These are phyloP conservation scores for Nakazawaea laoshanensis DNA, from an alignment of 805 yeast species.

Conservation along the genomic window DNA sequence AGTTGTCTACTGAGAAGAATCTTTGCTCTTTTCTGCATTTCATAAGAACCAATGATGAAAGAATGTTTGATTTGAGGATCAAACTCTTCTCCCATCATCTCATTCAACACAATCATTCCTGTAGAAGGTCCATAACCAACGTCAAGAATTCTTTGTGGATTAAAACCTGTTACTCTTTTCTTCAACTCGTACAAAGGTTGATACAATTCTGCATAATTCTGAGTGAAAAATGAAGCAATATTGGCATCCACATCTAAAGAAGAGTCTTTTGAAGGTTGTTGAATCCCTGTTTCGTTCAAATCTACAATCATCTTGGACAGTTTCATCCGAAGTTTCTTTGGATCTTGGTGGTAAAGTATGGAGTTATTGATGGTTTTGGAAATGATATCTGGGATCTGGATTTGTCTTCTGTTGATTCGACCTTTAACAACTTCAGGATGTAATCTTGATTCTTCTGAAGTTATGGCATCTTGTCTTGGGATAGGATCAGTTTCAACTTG, in stretches of 20 bases:
- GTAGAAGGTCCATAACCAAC: slow-evolving; percentile 89
- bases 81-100: slow-evolving; percentile 61
- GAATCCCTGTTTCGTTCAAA: slow-evolving; percentile 45
- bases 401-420: slow-evolving; percentile 39
- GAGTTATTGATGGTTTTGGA: slow-evolving; percentile 55
- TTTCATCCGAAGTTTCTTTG: slow-evolving; percentile 53
- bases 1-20: slow-evolving; percentile 63
- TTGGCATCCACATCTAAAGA: slow-evolving; percentile 66
- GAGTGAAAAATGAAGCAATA: slow-evolving; percentile 72
- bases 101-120: slow-evolving; percentile 84
- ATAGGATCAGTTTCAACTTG: neutral
- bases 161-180: slow-evolving; percentile 45
- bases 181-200: slow-evolving; percentile 63
- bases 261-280: slow-evolving; percentile 26
- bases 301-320: slow-evolving; percentile 31
- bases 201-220: slow-evolving; percentile 64
- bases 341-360: slow-evolving; percentile 50
- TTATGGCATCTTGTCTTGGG: slow-evolving; percentile 23
- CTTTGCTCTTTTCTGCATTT: slow-evolving; percentile 78
- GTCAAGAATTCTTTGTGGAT: slow-evolving; percentile 64
- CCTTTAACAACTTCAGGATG: slow-evolving; percentile 52
- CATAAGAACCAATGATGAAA: slow-evolving; percentile 57
- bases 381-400: slow-evolving; percentile 48
- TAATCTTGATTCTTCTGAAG: slow-evolving; percentile 44
- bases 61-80: slow-evolving; percentile 59